phyloP scores from a whole-genome alignment of 2,329 filamentous ascomycete genomes.

The Botrytis tulipae region DNA sequence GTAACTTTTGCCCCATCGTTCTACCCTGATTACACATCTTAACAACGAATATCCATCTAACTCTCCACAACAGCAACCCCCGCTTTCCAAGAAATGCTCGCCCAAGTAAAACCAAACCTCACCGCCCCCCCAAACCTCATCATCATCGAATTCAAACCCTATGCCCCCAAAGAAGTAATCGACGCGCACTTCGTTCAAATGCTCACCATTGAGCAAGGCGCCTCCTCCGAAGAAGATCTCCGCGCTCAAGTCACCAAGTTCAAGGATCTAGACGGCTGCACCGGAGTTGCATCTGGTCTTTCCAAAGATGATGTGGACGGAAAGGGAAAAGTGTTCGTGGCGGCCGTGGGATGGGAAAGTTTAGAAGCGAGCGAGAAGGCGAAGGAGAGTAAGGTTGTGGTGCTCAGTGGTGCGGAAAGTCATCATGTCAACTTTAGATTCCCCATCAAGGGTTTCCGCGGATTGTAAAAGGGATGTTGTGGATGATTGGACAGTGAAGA shows the following conservation, averaged over 20 bases:
- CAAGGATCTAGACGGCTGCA: constrained; percentile 31
- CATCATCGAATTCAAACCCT: constrained; percentile 35
- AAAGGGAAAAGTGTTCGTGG: not conserved
- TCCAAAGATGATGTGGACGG: not conserved
- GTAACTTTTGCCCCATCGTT: not conserved
- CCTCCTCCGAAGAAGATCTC: constrained; percentile 41
- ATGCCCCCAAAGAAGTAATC: constrained; percentile 36
- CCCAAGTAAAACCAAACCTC: constrained; percentile 28
- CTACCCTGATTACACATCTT: not conserved
- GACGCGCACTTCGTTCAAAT: constrained; percentile 40
- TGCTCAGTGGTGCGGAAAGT: not conserved
- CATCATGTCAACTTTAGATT: constrained; percentile 8
- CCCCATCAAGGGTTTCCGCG: not conserved
- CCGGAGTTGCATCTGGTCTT: constrained; percentile 27
- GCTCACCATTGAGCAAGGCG: constrained; percentile 45
- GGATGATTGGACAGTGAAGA: not conserved
- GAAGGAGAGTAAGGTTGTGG: not conserved
- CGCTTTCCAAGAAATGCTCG: constrained; percentile 20
- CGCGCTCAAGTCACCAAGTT: constrained; percentile 30
- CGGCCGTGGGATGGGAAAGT: constrained; percentile 4
- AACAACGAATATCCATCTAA: not conserved
- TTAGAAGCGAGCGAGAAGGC: not conserved
- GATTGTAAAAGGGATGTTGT: not conserved
- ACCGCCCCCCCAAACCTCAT: constrained; percentile 30
- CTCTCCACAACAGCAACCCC: not conserved